Evolutionary conservation across 2,329 filamentous ascomycete species (phyloP), one percentile per base, ranked within the genome.

Genomic region (Xylaria digitata): DNA sequence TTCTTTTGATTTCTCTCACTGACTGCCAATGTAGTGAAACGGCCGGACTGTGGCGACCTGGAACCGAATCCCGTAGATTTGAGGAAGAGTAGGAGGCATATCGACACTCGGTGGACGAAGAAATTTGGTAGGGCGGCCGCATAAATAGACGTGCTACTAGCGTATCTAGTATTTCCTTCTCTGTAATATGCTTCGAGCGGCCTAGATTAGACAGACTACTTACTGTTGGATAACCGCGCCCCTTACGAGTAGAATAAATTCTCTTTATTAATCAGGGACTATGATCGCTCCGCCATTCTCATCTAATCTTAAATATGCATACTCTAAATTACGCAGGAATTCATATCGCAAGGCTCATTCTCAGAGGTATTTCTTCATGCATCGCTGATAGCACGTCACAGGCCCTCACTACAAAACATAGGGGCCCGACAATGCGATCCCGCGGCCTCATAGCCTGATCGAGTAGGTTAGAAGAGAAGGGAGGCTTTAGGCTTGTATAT

Each of bases 41-140:
- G 84, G 30, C 89, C 89, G 0, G 80, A 89, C 52, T 89, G 86
- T 68, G 84, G 84, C 7, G 80, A 86, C 57, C 79, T 87, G 46
- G 77, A 80, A 58, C 79, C 82, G 0, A 82, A 81, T 1, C 72
- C 80, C 46, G 73, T 80, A 1, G 67, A 66, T 70, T 58, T 49
- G 3, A 81, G 77, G 73, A 75, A 78, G 23, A 75, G 58, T 23
- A 72, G 77, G 50, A 75, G 79, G 46, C 69, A 70, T n/a, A 77
- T 79, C 52, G 85, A 87, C 74, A 82, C 83, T 2, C 62, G 71
- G 32, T 83, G 82, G 73, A 80, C 82, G 9, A 86, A 85, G 79
- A 84, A 77, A 74, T 86, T 85, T 75, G 79, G 80, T 17, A 69
- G 23, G 61, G 64, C 34, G 57, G 21, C 61, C 2, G 5, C 43